Evolutionary conservation across 192 early-diverging fungal species (phyloP).

Genomic region (Linnemannia zychae): DNA sequence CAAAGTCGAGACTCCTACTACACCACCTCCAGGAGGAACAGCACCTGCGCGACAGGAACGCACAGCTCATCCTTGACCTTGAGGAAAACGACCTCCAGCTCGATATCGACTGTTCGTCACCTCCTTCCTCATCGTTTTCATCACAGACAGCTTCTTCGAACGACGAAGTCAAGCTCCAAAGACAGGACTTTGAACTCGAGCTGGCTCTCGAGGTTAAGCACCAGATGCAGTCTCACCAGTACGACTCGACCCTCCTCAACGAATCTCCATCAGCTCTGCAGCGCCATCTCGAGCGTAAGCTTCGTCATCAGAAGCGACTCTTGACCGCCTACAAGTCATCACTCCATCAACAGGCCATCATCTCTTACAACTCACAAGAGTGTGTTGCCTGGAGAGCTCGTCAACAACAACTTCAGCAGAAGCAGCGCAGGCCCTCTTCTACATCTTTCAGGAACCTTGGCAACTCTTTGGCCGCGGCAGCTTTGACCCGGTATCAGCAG

Average conservation of each 20-base stretch:
- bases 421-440: not conserved
- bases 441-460: not conserved
- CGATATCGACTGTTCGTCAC: slow-evolving; percentile 25
- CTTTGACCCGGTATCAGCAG: slow-evolving; percentile 42
- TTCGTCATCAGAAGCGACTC: slow-evolving; percentile 29
- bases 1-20: not conserved
- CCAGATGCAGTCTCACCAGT: slow-evolving; percentile 18
- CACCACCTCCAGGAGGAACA: slow-evolving; percentile 52
- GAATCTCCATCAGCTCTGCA: slow-evolving; percentile 48
- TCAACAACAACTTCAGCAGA: slow-evolving; percentile 14
- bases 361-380: slow-evolving; percentile 38
- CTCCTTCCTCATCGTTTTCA: not conserved
- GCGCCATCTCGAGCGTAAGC: slow-evolving; percentile 33
- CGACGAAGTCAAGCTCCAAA: slow-evolving; percentile 34
- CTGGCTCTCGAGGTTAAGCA: slow-evolving; percentile 42
- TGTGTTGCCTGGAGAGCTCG: slow-evolving; percentile 45
- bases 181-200: slow-evolving; percentile 51
- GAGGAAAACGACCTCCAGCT: slow-evolving; percentile 49
- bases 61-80: slow-evolving; percentile 35
- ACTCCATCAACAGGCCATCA: slow-evolving; percentile 19
- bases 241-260: slow-evolving; percentile 44
- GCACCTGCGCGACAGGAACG: slow-evolving; percentile 36
- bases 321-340: slow-evolving; percentile 29
- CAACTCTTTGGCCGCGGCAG: not conserved
- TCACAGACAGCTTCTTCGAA: not conserved